These are phyloP conservation scores for Achaetomiella virescens DNA, from an alignment of 495 filamentous ascomycete genomes.

Conservation along the genomic window DNA sequence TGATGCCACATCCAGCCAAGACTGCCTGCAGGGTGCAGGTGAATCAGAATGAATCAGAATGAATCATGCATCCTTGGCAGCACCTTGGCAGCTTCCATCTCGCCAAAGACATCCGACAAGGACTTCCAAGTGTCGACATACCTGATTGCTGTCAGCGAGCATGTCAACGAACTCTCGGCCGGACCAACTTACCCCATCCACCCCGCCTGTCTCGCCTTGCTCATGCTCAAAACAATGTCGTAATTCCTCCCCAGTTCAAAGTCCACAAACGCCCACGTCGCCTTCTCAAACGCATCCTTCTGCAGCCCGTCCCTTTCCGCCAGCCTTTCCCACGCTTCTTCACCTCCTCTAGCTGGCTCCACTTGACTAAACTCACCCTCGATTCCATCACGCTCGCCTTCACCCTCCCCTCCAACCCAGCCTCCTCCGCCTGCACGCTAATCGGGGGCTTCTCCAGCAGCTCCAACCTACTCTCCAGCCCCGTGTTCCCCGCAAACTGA, in stretches of 20 bases:
- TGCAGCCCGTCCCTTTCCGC: slow-evolving; percentile 44
- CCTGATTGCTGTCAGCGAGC: background rate
- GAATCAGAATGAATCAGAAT: too few relatives aligned
- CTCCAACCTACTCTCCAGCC: slow-evolving; percentile 12
- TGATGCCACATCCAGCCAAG: too few relatives aligned
- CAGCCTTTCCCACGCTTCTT: slow-evolving; percentile 42
- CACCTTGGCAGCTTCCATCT: slow-evolving; percentile 36
- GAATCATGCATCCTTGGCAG: slow-evolving; percentile 25
- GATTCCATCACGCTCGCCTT: slow-evolving; percentile 32
- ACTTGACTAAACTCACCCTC: slow-evolving; percentile 47
- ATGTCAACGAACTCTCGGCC: background rate
- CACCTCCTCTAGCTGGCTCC: slow-evolving; percentile 47
- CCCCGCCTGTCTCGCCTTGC: slow-evolving; percentile 49
- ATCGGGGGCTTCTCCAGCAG: slow-evolving; percentile 39
- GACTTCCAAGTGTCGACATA: slow-evolving; percentile 49
- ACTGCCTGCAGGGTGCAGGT: too few relatives aligned
- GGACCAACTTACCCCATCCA: slow-evolving; percentile 33
- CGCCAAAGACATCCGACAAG: slow-evolving; percentile 41
- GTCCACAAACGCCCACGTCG: slow-evolving; percentile 50
- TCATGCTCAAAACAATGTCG: slow-evolving; percentile 48
- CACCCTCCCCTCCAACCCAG: slow-evolving; percentile 35
- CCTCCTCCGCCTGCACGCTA: slow-evolving; percentile 30
- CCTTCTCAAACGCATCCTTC: slow-evolving; percentile 45
- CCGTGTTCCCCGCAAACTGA: slow-evolving; percentile 34
- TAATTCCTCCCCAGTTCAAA: slow-evolving; percentile 49